Conservation (phyloP, 129 eudicot species). For the Deinandra increscens region DNA sequence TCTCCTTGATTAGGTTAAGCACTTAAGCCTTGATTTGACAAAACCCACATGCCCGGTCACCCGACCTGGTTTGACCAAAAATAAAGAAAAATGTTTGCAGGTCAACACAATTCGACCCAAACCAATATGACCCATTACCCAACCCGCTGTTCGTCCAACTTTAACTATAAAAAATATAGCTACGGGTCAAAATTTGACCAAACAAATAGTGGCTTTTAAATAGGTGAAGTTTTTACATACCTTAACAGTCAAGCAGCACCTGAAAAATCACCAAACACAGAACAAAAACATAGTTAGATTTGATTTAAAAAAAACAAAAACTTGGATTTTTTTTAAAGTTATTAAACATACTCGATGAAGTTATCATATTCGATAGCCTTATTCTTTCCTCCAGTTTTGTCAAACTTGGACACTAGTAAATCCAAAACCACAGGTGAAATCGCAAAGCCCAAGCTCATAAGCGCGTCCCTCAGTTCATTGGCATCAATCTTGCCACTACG, state of each 20-base stretch:
- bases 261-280: conserved; percentile 33
- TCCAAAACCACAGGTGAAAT: conserved; percentile 71
- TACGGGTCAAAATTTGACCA: not conserved
- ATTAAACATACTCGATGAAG: conserved; percentile 86
- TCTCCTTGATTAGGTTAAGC: not conserved
- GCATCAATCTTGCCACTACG: conserved; percentile 81
- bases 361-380: conserved; percentile 90
- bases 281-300: conserved; percentile 11
- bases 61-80: not conserved
- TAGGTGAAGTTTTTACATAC: conserved; percentile 32
- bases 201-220: not conserved
- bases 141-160: not conserved
- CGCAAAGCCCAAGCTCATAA: conserved; percentile 67
- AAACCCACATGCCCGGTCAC: not conserved
- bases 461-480: conserved; percentile 74
- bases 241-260: conserved; percentile 98
- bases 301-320: not conserved
- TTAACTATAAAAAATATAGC: not conserved
- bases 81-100: not conserved
- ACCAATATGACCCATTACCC: not conserved
- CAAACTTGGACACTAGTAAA: conserved; percentile 76
- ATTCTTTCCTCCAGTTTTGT: conserved; percentile 70
- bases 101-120: not conserved
- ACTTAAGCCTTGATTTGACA: not conserved
- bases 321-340: too few species aligned